Evolutionary conservation across 2,329 filamentous ascomycete species (phyloP), one percentile per base, ranked within the genome.

Genomic region (Ophiostoma quercus): DNA sequence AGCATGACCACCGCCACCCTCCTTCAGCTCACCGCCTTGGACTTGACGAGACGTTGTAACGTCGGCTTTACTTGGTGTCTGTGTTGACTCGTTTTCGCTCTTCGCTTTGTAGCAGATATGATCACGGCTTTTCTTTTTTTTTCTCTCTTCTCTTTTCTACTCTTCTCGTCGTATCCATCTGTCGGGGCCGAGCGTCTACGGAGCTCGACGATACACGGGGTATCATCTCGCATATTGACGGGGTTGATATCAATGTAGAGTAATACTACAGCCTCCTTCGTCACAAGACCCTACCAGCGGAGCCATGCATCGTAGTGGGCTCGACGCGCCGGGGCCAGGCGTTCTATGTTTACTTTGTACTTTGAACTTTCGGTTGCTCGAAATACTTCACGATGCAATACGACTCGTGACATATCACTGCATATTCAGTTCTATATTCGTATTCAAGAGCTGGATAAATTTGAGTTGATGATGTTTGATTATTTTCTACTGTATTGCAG

Each of bases 11-110:
- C 9, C n/a, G 57, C 57, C 57, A 62, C 57, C 57, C 57, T 34
- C 57, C 57, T 32, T 32, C 57, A 62, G 57, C 57, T 62, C 57
- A 62, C 57, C 57, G 54, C 54, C 54, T 60, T 60, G 25, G 54
- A 25, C 25, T 32, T 16, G 11, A 16, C 12, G 11, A 32, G 54
- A 32, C 54, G 14, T 57, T 57, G 51, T 57, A 57, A 57, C 51
- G 9, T 57, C 22, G 22, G 51, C n/a, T 54, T 3, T 22, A 9
- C 22, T 12, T 25, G 8, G n/a, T 12, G 51, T 25, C n/a, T 54
- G 43, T 47, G 43, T 47, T n/a, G 43, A 22, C 51, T 54, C 51
- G 47, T 54, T 22, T 54, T 54, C n/a, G 51, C 51, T 12, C 6
- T 2, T 41, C 34, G 34, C 34, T 8, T 34, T 34, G 34, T 34